These are phyloP conservation scores for Andrographis paniculata DNA, from an alignment of 305 asterid genomes.

Conservation along the genomic window DNA sequence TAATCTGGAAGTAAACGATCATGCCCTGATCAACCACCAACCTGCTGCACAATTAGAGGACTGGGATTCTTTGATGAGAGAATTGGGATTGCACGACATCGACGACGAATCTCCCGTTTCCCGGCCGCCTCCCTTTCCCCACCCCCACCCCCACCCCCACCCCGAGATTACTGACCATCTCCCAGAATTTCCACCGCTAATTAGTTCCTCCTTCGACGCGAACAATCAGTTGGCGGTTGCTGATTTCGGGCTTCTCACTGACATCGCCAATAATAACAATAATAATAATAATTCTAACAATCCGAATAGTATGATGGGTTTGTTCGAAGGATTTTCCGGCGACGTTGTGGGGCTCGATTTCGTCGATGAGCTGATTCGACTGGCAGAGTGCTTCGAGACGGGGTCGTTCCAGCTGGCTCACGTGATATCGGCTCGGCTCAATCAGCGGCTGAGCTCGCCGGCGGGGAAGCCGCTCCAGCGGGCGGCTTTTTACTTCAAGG, in stretches of 20 bases:
- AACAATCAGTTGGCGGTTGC: constrained; percentile 28
- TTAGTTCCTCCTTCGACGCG: constrained; percentile 35
- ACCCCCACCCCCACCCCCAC: constrained; percentile 12
- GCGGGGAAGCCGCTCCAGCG: constrained; percentile 72
- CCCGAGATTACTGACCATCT: constrained; percentile 23
- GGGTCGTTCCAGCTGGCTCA: constrained; percentile 72
- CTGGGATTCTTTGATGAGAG: constrained; percentile 91
- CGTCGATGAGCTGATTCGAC: constrained; percentile 72
- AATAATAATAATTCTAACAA: too few species aligned
- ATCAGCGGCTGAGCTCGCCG: constrained; percentile 57
- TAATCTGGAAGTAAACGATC: constrained; percentile 49
- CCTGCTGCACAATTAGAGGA: constrained; percentile 41
- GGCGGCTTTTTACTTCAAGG: constrained; percentile 91
- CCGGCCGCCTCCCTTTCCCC: constrained; percentile 19
- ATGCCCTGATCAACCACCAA: constrained; percentile 53
- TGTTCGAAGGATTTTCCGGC: constrained; percentile 24
- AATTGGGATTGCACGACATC: constrained; percentile 67
- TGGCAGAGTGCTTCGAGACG: constrained; percentile 83
- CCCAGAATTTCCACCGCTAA: constrained; percentile 34
- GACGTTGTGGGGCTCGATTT: constrained; percentile 46
- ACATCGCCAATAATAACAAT: too few species aligned
- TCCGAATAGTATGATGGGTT: constrained; percentile 10
- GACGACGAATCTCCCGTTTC: constrained; percentile 41
- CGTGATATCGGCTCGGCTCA: constrained; percentile 68
- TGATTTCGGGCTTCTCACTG: constrained; percentile 44